Evolutionary conservation across 805 yeast species (phyloP), one percentile per base, ranked within the genome.

Genomic region (Metschnikowia cerradonensis): DNA sequence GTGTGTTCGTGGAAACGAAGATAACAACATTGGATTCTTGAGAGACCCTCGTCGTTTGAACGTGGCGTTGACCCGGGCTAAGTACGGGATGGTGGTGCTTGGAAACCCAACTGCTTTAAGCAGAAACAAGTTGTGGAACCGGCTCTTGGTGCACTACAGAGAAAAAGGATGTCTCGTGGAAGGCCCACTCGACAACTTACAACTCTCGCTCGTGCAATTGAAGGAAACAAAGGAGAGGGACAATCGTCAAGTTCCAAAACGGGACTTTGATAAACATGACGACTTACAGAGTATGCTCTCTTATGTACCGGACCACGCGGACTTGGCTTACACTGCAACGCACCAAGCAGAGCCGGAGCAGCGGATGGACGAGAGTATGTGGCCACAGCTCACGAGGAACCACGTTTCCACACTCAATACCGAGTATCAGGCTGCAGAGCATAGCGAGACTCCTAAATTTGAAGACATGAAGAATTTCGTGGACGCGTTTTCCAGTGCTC

Each of bases 111-210:
- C 84, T 54, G 81, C 94, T 0, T 74, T 91, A 56, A 77, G 88
- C 41, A 77, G 79, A 52, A 86, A 88, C 65, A 66, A 75, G 11
- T 70, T 91, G 54, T 91, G 97, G 97, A 83, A 83, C 58, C 85
- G 82, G 53, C 70, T 91, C 52, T 72, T 91, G 57, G 68, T 81
- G 42, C 95, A 89, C 64, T 90, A 81, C 70, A 77, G 96, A 67
- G 92, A 88, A 59, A 80, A 79, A 50, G 96, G 96, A 1, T 87
- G 95, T 67, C 72, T 91, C 32, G 97, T 91, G 26, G 97, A 91
- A 66, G 97, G 97, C 10, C 82, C 89, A 1, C 73, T 91, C 57
- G 92, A 86, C 52, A 87, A 83, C 58, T 75, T 91, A 55, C 94
- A 86, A 64, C 69, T 86, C 46, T 83, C 90, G 52, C 74, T 84